These are phyloP conservation scores for Teunomyces funiuensis DNA, from an alignment of 805 yeast species.

Conservation along the genomic window DNA sequence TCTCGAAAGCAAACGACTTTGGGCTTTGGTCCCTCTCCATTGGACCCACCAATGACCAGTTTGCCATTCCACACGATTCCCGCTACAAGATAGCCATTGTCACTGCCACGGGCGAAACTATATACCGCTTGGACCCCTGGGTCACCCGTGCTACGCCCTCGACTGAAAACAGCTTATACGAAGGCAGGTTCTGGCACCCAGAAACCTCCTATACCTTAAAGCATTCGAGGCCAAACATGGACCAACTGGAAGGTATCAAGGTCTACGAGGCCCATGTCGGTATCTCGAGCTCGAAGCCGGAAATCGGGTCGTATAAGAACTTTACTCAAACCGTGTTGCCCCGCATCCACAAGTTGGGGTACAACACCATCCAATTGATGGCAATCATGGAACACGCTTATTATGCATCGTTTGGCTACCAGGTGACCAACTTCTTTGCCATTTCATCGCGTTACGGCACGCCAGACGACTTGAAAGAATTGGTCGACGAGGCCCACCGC, in stretches of 20 bases:
- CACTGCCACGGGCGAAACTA: conserved; percentile 62
- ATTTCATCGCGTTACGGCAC: conserved; percentile 88
- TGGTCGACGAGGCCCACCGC: conserved; percentile 88
- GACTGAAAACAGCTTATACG: conserved; percentile 57
- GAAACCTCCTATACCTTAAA: conserved; percentile 61
- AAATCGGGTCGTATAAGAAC: conserved; percentile 80
- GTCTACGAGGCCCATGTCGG: conserved; percentile 97
- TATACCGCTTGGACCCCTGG: conserved; percentile 91
- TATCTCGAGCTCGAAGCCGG: conserved; percentile 87
- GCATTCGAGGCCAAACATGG: conserved; percentile 58
- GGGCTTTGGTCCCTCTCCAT: conserved; percentile 69
- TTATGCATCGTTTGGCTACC: conserved; percentile 98
- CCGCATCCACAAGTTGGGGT: conserved; percentile 79
- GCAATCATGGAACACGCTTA: conserved; percentile 99
- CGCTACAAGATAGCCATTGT: conserved; percentile 69
- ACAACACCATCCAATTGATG: conserved; percentile 93
- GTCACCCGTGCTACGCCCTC: conserved; percentile 76
- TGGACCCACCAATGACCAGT: conserved; percentile 55
- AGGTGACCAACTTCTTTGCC: conserved; percentile 90
- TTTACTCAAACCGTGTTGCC: conserved; percentile 81
- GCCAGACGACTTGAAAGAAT: conserved; percentile 90
- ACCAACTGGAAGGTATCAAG: conserved; percentile 47
- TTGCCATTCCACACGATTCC: conserved; percentile 79
- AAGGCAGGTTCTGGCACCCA: conserved; percentile 95
- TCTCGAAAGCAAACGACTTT: conserved; percentile 56